Percentiles rank a stretch among this genome's conserved stretches.
phyloP scores from a whole-genome alignment of 179 eudicot species.

The Carnegiea gigantea region DNA sequence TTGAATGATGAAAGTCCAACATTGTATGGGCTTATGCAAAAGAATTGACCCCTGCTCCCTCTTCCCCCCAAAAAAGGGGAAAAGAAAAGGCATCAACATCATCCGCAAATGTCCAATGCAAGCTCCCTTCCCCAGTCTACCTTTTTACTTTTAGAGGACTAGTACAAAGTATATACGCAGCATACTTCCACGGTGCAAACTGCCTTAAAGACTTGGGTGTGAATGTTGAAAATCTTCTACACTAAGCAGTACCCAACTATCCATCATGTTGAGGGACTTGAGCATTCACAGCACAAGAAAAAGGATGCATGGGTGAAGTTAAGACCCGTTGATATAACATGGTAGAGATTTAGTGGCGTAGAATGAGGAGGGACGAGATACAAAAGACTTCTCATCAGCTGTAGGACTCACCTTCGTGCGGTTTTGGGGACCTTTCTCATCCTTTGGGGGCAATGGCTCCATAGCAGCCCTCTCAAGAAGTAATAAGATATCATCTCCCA shows the following conservation, averaged over 20 bases:
- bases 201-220: background rate
- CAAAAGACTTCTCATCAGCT: background rate
- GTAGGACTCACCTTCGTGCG: slow-evolving; percentile 77
- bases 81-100: background rate
- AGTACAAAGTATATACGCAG: background rate
- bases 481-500: slow-evolving; percentile 82
- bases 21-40: background rate
- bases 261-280: too few relatives aligned
- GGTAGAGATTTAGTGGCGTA: background rate
- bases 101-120: background rate
- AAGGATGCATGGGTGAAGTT: background rate
- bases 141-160: background rate
- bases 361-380: background rate
- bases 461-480: slow-evolving; percentile 87
- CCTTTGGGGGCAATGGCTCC: slow-evolving; percentile 96
- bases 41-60: background rate
- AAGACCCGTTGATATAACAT: background rate
- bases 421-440: slow-evolving; percentile 96
- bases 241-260: too few relatives aligned
- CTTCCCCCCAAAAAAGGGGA: too few relatives aligned
- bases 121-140: background rate
- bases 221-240: background rate
- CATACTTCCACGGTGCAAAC: background rate
- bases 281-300: too few relatives aligned
- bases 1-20: background rate